These are phyloP conservation scores for Leishmania mexicana DNA, from an alignment of 208 protist species.

Conservation along the genomic window DNA sequence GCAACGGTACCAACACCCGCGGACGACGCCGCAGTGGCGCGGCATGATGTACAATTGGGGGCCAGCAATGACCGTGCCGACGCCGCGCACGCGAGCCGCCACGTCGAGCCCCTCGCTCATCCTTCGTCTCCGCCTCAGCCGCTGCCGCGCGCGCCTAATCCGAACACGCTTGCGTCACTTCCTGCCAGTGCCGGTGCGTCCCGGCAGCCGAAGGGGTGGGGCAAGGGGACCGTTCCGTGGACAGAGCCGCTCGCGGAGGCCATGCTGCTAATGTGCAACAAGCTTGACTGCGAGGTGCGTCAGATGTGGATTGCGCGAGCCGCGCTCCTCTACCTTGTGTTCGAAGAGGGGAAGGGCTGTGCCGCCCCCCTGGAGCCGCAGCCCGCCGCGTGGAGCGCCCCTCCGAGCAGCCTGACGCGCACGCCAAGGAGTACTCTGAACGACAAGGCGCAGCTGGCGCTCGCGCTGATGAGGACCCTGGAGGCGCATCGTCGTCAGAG, in stretches of 20 bases:
- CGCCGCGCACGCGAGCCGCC: not conserved
- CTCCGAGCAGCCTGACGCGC: not conserved
- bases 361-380: not conserved
- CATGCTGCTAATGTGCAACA: conserved; percentile 6
- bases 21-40: too few species aligned
- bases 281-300: not conserved
- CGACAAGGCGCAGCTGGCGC: conserved; percentile 16
- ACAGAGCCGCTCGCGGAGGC: conserved; percentile 19
- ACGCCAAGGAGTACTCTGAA: not conserved
- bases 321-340: conserved; percentile 15
- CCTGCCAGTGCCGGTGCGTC: not conserved
- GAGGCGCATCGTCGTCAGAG: not conserved
- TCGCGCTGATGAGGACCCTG: conserved; percentile 6
- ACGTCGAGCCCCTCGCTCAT: not conserved
- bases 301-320: conserved; percentile 1
- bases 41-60: not conserved
- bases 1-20: not conserved
- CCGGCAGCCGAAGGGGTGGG: not conserved
- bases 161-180: not conserved
- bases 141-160: not conserved
- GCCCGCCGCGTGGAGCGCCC: not conserved
- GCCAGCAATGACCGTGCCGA: not conserved
- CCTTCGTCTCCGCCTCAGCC: not conserved
- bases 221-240: conserved; percentile 22
- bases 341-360: not conserved